phyloP scores from a whole-genome alignment of 176 grass and related monocot species.

The Raddia distichophylla region DNA sequence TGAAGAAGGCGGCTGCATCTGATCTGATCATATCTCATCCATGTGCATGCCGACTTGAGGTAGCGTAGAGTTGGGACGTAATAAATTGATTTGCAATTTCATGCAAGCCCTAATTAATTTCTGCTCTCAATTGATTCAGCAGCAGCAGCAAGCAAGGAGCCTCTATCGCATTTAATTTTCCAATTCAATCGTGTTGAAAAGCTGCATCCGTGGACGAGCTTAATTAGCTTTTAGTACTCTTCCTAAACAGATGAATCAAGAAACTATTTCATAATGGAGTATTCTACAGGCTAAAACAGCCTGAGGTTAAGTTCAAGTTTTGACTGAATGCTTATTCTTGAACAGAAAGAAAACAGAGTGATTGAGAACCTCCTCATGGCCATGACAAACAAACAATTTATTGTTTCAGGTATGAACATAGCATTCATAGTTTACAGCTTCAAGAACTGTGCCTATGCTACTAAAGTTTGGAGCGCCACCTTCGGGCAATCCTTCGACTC shows the following conservation, averaged over 20 bases:
- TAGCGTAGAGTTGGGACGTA: constrained; percentile 19
- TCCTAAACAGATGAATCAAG: not conserved
- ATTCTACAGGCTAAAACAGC: not conserved
- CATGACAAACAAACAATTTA: not conserved
- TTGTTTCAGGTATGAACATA: not conserved
- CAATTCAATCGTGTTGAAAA: constrained; percentile 24
- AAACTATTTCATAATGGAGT: not conserved
- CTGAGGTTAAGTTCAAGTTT: not conserved
- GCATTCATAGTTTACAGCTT: no score
- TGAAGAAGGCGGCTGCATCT: not conserved
- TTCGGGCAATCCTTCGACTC: no score
- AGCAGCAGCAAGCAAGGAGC: not conserved
- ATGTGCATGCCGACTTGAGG: not conserved
- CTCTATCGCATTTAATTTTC: not conserved
- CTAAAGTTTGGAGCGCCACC: no score
- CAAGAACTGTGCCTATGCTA: no score
- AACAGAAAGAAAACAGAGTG: not conserved
- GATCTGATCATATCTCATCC: not conserved
- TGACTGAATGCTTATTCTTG: not conserved
- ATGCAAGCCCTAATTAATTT: not conserved
- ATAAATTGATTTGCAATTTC: not conserved
- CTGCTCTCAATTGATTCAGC: not conserved
- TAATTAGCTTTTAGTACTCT: not conserved
- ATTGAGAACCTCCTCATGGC: not conserved
- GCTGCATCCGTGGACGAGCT: not conserved